Conservation (phyloP, 345 rosid species). For the Acer campestre region DNA sequence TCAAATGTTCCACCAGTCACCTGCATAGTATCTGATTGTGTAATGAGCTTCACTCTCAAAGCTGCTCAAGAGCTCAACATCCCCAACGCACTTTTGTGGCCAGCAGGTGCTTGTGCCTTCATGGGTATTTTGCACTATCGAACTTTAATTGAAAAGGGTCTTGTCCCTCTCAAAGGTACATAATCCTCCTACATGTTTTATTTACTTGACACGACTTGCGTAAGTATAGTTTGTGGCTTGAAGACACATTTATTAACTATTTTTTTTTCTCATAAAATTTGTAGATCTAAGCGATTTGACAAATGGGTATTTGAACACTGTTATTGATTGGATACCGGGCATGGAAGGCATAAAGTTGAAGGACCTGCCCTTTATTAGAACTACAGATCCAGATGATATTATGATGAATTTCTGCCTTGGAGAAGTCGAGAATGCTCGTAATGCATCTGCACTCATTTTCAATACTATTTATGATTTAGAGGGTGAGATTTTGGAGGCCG, state of each 20-base stretch:
- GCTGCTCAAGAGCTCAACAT: slow-evolving; percentile 32
- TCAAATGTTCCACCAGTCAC: slow-evolving; percentile 32
- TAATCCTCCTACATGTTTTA: background rate
- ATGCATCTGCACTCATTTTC: slow-evolving; percentile 25
- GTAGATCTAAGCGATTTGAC: slow-evolving; percentile 23
- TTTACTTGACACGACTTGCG: background rate
- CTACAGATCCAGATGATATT: slow-evolving; percentile 22
- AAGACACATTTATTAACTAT: too few species aligned
- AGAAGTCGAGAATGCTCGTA: background rate
- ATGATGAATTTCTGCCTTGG: slow-evolving; percentile 8
- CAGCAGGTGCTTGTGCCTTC: slow-evolving; percentile 29
- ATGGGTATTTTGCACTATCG: slow-evolving; percentile 22
- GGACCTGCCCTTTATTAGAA: slow-evolving; percentile 31
- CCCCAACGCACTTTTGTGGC: slow-evolving; percentile 35
- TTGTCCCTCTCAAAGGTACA: slow-evolving; percentile 41
- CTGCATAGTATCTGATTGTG: slow-evolving; percentile 40
- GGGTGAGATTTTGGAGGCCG: slow-evolving; percentile 15
- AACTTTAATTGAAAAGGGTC: slow-evolving; percentile 28
- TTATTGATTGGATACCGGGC: slow-evolving; percentile 28
- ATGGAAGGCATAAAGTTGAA: slow-evolving; percentile 29
- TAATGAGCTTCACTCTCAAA: slow-evolving; percentile 32
- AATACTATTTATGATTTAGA: slow-evolving; percentile 26
- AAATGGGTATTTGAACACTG: slow-evolving; percentile 25
- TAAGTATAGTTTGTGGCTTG: too few species aligned
- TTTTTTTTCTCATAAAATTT: too few species aligned